Base-by-base conservation (phyloP, 2,329 filamentous ascomycete species). In the Aureobasidium sp. region DNA sequence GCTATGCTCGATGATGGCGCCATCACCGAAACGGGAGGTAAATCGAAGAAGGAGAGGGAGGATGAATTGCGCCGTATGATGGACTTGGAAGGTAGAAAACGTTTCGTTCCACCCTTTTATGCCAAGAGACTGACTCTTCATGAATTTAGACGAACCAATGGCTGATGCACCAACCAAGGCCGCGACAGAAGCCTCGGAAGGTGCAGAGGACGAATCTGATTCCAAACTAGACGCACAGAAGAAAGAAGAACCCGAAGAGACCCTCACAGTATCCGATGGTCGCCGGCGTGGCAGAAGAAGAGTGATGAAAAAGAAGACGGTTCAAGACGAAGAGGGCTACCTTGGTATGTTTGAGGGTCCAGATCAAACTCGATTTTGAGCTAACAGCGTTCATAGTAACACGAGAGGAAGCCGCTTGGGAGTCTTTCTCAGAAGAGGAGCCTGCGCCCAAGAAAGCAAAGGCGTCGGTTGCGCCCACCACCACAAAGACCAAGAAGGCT, bases 381-480 rank as follows among this genome's bases (percentile, higher is more conserved):
- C 67, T 69, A 61, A 68, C 57, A 29, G 0, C n/a, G 31, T 19
- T 13, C 63, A 40, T 67, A 94, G 92, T 96, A 33, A 96, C 91
- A 1, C 87, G 87, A 65, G 89, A 95, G 73, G 90, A 95, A 69
- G 75, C 82, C 0, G 87, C 81, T 0, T 96, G 92, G 92, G 92
- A 96, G 72, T 93, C 88, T 0, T 96, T 95, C 75, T 95, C 90
- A 0, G 92, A 96, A 71, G 91, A 95, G 64, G 91, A 96, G 65
- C 82, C 85, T 23, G 78, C 79, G 33, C 73, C 76, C 9, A 78
- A 81, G 69, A 84, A 83, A 68, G 69, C 77, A 7, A 86, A 84
- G 63, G 60, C 68, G 47, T 62, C 67, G 47, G 66, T 71, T 1
- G 75, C 77, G 1, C 89, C 90, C 69, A 74, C 62, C 64, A 74